A percentile compares a stretch with the other conserved stretches of the same genome.
Evolutionary conservation across 192 early-diverging fungal species (phyloP).

Genomic region (Dissophora ornata): DNA sequence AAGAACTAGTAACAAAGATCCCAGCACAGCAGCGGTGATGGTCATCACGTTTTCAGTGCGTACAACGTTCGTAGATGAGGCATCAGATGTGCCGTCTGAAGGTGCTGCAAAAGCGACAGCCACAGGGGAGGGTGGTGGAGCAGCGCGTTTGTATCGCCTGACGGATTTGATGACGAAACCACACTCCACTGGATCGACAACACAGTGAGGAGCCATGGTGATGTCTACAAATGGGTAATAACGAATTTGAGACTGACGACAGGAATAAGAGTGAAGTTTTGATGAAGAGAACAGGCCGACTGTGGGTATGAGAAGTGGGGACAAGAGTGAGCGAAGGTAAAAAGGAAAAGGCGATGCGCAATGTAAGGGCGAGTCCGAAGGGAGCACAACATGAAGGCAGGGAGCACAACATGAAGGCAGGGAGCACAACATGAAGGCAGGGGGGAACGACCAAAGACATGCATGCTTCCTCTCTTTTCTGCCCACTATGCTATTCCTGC

Average conservation of each 20-base stretch:
- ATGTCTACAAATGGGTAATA: neutral
- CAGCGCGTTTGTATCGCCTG: neutral
- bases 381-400: neutral
- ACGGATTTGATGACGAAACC: neutral
- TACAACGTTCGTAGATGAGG: neutral
- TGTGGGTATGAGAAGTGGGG: neutral
- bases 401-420: too few species aligned
- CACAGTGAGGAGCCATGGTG: neutral
- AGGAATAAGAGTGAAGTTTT: too few species aligned
- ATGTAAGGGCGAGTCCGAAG: too few species aligned
- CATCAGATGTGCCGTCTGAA: neutral
- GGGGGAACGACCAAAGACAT: too few species aligned
- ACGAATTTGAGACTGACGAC: neutral
- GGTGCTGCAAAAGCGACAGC: neutral
- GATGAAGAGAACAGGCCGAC: too few species aligned
- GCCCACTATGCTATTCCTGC: constrained; percentile 5
- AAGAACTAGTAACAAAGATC: constrained; percentile 12
- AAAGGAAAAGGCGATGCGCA: neutral
- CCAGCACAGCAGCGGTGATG: constrained; percentile 11
- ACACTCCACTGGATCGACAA: neutral
- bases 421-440: too few species aligned
- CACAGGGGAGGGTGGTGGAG: neutral
- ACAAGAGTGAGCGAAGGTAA: neutral
- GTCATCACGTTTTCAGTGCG: constrained; percentile 1
- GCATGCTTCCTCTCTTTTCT: constrained; percentile 1